phyloP scores from a whole-genome alignment of 768 basidiomycete species.

The Gautieria morchelliformis region DNA sequence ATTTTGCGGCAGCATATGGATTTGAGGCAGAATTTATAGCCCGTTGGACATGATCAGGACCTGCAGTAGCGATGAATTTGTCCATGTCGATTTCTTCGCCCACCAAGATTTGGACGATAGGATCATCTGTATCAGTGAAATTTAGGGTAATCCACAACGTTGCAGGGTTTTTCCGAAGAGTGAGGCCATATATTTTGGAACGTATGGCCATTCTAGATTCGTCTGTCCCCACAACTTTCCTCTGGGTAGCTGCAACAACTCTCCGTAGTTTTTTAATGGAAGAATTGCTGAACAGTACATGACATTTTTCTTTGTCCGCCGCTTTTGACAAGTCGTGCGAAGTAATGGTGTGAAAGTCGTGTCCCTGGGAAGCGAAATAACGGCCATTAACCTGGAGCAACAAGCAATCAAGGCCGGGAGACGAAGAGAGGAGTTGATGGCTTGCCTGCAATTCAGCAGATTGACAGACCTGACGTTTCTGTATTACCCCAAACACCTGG shows the following conservation, averaged over 20 bases:
- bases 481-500: neutral
- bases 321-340: neutral
- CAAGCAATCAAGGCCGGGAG: no score
- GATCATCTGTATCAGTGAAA: slow-evolving; percentile 30
- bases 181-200: neutral
- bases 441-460: no score
- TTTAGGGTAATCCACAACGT: slow-evolving; percentile 36
- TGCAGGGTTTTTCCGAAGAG: neutral
- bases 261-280: no score
- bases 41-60: slow-evolving; percentile 4
- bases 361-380: no score
- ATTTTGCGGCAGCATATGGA: slow-evolving; percentile 17
- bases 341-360: neutral
- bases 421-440: neutral
- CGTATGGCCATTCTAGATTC: neutral
- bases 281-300: neutral
- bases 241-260: neutral
- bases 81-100: slow-evolving; percentile 12
- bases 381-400: no score
- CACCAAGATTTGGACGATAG: slow-evolving; percentile 29
- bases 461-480: neutral
- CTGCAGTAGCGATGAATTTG: slow-evolving; percentile 1
- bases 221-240: neutral
- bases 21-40: slow-evolving; percentile 12
- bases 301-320: neutral